Conservation (phyloP, 352 stramenopile genomes). For the Globisporangium yorkense region DNA sequence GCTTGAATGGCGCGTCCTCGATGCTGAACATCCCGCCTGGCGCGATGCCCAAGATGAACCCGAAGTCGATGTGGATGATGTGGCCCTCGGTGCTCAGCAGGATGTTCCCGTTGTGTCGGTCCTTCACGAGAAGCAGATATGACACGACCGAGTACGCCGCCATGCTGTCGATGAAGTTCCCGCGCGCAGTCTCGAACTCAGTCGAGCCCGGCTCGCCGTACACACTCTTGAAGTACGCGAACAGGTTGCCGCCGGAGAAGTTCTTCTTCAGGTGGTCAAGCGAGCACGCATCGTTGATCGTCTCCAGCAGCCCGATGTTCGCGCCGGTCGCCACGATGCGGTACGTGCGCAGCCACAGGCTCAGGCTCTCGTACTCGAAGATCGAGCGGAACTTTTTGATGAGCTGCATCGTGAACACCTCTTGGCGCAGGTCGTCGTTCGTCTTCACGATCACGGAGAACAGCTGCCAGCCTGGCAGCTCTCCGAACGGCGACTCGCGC, state of each 20-base stretch:
- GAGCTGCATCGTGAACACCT: constrained; percentile 97
- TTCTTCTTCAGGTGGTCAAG: constrained; percentile 96
- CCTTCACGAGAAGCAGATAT: constrained; percentile 97
- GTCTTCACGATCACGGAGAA: constrained; percentile 96
- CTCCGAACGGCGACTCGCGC: constrained; percentile 65
- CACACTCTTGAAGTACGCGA: constrained; percentile 84
- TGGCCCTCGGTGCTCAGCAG: constrained; percentile 94
- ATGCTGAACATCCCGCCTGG: constrained; percentile 96
- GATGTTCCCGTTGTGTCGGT: constrained; percentile 99
- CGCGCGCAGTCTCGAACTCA: constrained; percentile 65
- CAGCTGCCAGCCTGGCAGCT: constrained; percentile 84
- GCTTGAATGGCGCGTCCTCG: constrained; percentile 98
- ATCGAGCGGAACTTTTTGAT: constrained; percentile 94
- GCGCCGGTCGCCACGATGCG: constrained; percentile 92
- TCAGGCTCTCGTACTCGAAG: constrained; percentile 89
- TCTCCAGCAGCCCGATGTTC: constrained; percentile 94
- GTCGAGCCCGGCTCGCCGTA: constrained; percentile 38
- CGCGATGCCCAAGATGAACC: constrained; percentile 97
- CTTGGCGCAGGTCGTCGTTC: constrained; percentile 96
- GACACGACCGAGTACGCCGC: constrained; percentile 97
- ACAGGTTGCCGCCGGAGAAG: constrained; percentile 80
- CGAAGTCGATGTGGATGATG: constrained; percentile 99
- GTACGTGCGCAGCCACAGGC: constrained; percentile 94
- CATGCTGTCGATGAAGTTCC: constrained; percentile 94
- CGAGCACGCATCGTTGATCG: constrained; percentile 94